phyloP scores from a whole-genome alignment of 495 filamentous ascomycete genomes.

The Penicillium flavigenum region DNA sequence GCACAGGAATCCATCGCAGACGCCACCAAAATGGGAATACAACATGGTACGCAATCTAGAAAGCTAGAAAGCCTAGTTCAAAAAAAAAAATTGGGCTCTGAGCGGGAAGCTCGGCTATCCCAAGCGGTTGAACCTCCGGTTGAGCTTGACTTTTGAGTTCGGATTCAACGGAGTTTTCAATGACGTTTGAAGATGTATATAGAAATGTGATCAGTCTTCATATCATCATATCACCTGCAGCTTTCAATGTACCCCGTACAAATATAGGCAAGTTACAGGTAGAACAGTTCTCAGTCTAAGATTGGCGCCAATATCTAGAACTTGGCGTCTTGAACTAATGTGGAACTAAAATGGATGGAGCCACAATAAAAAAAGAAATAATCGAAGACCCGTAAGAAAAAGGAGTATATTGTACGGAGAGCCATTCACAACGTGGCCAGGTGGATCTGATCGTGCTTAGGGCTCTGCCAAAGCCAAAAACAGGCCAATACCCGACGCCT shows the following conservation, averaged over 20 bases:
- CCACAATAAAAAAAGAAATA: background rate
- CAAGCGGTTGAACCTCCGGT: constrained; percentile 22
- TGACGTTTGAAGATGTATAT: constrained; percentile 1
- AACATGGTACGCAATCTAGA: background rate
- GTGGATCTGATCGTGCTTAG: constrained; percentile 38
- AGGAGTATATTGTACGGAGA: too few species aligned
- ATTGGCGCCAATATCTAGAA: constrained; percentile 17
- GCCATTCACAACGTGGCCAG: constrained; percentile 37
- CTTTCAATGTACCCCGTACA: background rate
- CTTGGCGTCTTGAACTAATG: constrained; percentile 12
- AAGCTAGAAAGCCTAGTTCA: background rate
- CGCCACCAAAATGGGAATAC: constrained; percentile 15
- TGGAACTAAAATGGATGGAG: constrained; percentile 10
- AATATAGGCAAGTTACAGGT: background rate
- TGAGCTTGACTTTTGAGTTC: constrained; percentile 12
- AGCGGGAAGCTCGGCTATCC: constrained; percentile 32
- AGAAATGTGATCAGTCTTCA: constrained; percentile 2
- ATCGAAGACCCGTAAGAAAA: constrained; percentile 17
- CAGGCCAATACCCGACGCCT: constrained; percentile 5
- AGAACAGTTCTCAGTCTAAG: background rate
- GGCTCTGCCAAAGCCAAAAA: constrained; percentile 28
- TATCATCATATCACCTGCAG: constrained; percentile 2
- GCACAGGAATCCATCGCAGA: constrained; percentile 14
- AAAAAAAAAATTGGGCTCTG: constrained; percentile 3
- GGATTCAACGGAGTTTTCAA: background rate